Evolutionary conservation across 495 filamentous ascomycete species (phyloP).

Genomic region (Aspergillus indologenus): DNA sequence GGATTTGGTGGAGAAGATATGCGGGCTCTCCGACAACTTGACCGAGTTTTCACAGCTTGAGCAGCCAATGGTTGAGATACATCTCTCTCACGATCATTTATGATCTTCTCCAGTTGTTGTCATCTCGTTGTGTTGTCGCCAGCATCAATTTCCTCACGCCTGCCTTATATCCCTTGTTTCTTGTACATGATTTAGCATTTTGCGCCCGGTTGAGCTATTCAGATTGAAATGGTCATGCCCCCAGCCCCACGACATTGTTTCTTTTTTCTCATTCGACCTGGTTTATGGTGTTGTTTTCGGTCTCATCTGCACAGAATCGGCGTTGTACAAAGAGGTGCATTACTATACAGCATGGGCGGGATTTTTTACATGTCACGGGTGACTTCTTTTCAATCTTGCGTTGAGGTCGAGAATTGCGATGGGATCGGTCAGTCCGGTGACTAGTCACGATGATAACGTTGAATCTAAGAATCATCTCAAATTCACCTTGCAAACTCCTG

Average conservation of each 20-base stretch:
- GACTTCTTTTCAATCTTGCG: conserved; percentile 1
- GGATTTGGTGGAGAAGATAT: conserved; percentile 62
- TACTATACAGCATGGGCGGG: conserved; percentile 18
- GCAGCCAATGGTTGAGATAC: not conserved
- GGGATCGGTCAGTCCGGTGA: conserved; percentile 4
- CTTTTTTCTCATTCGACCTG: conserved; percentile 1
- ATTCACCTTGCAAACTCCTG: not conserved
- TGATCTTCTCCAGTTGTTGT: too few species aligned
- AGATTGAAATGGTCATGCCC: conserved; percentile 13
- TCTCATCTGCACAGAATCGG: conserved; percentile 14
- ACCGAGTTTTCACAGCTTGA: conserved; percentile 47
- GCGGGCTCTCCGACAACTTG: conserved; percentile 61
- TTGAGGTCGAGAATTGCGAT: conserved; percentile 4
- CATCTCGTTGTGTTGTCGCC: too few species aligned
- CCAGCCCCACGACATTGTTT: conserved; percentile 4
- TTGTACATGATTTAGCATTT: conserved; percentile 10
- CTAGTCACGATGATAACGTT: conserved; percentile 1
- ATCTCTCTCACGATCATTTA: too few species aligned
- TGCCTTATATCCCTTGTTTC: conserved; percentile 3
- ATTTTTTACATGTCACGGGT: conserved; percentile 1
- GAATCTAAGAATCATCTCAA: conserved; percentile 3
- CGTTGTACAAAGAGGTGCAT: conserved; percentile 25
- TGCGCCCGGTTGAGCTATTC: not conserved
- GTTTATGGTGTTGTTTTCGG: conserved; percentile 4
- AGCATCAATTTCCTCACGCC: not conserved